These are phyloP conservation scores for Phytophthora pini DNA, from an alignment of 352 stramenopile genomes.

Conservation along the genomic window DNA sequence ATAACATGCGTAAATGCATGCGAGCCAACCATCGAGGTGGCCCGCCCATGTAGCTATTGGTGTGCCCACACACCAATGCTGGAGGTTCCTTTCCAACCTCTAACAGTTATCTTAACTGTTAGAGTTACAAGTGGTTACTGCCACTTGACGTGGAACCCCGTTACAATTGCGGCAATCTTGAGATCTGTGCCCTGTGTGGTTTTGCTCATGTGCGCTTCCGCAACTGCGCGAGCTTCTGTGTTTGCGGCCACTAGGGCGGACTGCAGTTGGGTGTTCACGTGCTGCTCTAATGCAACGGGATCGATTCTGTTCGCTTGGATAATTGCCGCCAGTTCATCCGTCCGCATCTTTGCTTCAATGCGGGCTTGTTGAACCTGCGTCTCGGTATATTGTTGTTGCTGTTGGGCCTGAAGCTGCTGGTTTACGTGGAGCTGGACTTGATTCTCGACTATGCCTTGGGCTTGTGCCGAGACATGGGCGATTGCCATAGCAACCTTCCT, in stretches of 20 bases:
- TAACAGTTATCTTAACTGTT: too few species aligned
- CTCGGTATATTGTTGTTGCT: constrained; percentile 1
- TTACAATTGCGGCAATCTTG: not conserved
- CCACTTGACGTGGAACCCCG: too few species aligned
- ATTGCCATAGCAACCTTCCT: not conserved
- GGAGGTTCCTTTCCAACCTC: too few species aligned
- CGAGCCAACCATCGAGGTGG: too few species aligned
- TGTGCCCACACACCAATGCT: too few species aligned
- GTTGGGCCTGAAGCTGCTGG: constrained; percentile 1
- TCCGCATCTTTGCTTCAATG: constrained; percentile 1
- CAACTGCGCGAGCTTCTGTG: constrained; percentile 1
- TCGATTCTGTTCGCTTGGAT: not conserved
- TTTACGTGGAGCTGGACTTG: constrained; percentile 1
- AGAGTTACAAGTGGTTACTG: too few species aligned
- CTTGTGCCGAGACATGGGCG: constrained; percentile 10
- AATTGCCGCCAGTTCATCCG: not conserved
- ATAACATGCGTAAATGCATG: too few species aligned
- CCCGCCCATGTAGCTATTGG: too few species aligned
- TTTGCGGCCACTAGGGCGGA: constrained; percentile 7
- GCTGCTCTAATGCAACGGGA: not conserved
- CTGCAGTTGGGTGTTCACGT: constrained; percentile 7
- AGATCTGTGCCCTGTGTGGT: not conserved
- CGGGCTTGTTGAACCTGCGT: constrained; percentile 3
- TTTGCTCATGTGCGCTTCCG: not conserved
- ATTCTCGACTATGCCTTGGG: not conserved